Evolutionary conservation across 176 grass and related monocot genomes (phyloP).

Genomic region (Raddia guianensis): DNA sequence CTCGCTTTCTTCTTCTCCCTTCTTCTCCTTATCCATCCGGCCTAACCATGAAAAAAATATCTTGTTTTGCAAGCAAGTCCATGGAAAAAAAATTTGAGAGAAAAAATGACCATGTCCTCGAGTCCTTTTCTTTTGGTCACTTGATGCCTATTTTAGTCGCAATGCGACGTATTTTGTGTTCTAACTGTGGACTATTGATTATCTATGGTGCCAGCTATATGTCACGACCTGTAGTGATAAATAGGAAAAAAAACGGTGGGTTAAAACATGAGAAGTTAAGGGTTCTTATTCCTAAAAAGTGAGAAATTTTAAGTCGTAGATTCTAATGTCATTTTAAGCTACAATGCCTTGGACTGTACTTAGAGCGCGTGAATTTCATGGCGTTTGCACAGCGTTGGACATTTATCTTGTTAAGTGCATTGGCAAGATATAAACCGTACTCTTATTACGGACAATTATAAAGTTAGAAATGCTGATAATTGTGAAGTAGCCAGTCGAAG

Average conservation of each 20-base stretch:
- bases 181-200: background rate
- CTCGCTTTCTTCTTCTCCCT: background rate
- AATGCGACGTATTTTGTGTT: background rate
- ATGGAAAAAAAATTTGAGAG: background rate
- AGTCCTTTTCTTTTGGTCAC: background rate
- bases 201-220: background rate
- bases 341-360: no score
- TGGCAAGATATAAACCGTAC: no score
- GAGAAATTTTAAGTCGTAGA: no score
- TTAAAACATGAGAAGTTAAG: no score
- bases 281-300: no score
- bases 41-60: background rate
- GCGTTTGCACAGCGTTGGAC: no score
- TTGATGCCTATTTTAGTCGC: background rate
- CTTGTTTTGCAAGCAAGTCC: conserved; percentile 23
- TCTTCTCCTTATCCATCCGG: conserved; percentile 36
- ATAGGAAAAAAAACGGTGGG: no score
- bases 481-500: no score
- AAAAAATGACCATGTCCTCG: background rate
- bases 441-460: background rate
- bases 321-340: no score
- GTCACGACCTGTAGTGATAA: background rate
- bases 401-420: no score
- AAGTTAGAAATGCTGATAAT: background rate
- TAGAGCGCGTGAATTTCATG: no score